These are phyloP conservation scores for Tetrapyrgos nigripes DNA, from an alignment of 1,284 basidiomycete genomes.

Conservation along the genomic window DNA sequence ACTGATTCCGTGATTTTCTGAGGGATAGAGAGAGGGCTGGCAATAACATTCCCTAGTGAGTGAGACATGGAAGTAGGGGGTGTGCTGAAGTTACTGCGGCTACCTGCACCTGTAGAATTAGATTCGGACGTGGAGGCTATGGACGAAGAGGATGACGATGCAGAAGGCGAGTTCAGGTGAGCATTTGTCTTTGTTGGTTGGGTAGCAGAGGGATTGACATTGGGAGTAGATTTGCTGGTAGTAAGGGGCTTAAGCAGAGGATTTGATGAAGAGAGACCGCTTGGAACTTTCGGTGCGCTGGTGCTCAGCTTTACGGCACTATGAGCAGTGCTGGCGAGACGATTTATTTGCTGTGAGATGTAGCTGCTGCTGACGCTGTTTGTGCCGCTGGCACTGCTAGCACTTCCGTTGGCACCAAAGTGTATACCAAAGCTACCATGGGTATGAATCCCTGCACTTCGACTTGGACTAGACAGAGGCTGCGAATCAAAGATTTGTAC, in stretches of 20 bases:
- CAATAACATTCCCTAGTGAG: slow-evolving; percentile 45
- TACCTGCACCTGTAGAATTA: slow-evolving; percentile 43
- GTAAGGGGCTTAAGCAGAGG: slow-evolving; percentile 23
- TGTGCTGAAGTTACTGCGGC: slow-evolving; percentile 56
- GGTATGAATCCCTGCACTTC: slow-evolving; percentile 50
- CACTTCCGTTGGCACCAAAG: slow-evolving; percentile 30
- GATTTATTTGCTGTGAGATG: slow-evolving; percentile 45
- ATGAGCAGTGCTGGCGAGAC: slow-evolving; percentile 27
- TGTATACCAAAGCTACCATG: slow-evolving; percentile 41
- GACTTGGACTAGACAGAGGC: slow-evolving; percentile 65
- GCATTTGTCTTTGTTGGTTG: slow-evolving; percentile 22
- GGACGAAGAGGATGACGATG: slow-evolving; percentile 59
- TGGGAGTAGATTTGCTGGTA: slow-evolving; percentile 16
- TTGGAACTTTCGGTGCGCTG: slow-evolving; percentile 47
- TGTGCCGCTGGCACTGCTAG: slow-evolving; percentile 41
- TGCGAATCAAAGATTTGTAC: slow-evolving; percentile 84
- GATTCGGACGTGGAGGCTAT: slow-evolving; percentile 49
- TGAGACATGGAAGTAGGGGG: slow-evolving; percentile 62
- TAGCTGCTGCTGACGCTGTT: slow-evolving; percentile 48
- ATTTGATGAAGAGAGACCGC: slow-evolving; percentile 42
- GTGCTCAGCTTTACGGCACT: slow-evolving; percentile 42
- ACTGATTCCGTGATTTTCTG: slow-evolving; percentile 13
- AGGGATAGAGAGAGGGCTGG: slow-evolving; percentile 10
- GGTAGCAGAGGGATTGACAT: slow-evolving; percentile 24
- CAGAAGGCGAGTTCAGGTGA: slow-evolving; percentile 44